phyloP scores from a whole-genome alignment of 108 stramenopile species.

The Poteriospumella lacustris region DNA sequence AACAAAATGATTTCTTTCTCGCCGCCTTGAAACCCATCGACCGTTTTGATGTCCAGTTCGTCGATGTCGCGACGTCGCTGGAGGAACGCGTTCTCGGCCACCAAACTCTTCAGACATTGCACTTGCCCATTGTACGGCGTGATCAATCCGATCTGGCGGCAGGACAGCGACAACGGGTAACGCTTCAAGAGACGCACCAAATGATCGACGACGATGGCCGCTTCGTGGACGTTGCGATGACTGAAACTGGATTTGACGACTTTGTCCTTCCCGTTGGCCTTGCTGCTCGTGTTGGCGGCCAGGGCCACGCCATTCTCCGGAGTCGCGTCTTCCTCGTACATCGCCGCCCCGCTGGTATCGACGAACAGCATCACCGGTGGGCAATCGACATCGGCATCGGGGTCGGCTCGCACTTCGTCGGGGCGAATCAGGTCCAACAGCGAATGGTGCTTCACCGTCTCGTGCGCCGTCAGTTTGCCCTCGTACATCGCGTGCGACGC shows the following conservation, averaged over 20 bases:
- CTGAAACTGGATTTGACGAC: not conserved
- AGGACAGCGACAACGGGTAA: constrained; percentile 61
- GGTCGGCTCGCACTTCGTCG: not conserved
- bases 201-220: not conserved
- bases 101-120: constrained; percentile 20
- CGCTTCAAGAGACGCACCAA: not conserved
- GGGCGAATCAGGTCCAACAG: constrained; percentile 39
- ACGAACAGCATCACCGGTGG: constrained; percentile 64
- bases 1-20: constrained; percentile 93
- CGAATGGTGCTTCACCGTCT: constrained; percentile 13
- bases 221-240: constrained; percentile 38
- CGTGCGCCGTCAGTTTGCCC: constrained; percentile 49
- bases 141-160: constrained; percentile 83
- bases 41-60: constrained; percentile 77
- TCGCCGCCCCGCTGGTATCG: constrained; percentile 88
- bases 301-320: too few relatives aligned
- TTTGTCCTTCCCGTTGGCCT: not conserved
- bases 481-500: constrained; percentile 79
- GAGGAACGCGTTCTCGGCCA: too few relatives aligned
- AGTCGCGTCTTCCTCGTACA: constrained; percentile 75
- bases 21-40: constrained; percentile 98
- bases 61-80: too few relatives aligned
- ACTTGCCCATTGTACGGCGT: constrained; percentile 99
- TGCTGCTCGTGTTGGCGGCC: too few relatives aligned
- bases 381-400: not conserved